Percentiles rank a stretch among this genome's conserved stretches.
Conservation (phyloP, 257 asterid species). For the Gynochthodes officinalis region DNA sequence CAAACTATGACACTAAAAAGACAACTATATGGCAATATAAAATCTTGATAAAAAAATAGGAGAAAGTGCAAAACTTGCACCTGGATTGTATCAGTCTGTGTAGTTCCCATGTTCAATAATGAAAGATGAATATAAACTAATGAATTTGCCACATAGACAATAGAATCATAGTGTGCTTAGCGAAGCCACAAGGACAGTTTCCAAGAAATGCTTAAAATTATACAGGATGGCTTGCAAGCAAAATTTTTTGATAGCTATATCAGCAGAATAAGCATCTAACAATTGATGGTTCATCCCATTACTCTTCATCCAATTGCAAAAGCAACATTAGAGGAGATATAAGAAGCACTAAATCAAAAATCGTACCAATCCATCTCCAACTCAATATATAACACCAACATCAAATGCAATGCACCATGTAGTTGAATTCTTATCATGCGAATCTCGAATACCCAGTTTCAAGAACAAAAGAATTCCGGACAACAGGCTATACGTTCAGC, state of each 20-base stretch:
- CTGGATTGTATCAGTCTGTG: no score
- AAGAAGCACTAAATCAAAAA: not conserved
- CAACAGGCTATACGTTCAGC: no score
- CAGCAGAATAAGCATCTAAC: not conserved
- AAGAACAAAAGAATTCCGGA: not conserved
- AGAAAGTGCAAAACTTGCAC: no score
- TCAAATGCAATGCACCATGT: not conserved
- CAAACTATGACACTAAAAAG: no score
- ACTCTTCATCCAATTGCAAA: not conserved
- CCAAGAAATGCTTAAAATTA: not conserved
- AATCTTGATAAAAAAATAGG: no score
- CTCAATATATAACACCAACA: not conserved
- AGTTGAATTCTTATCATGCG: no score
- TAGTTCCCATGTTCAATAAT: not conserved
- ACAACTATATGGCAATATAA: no score
- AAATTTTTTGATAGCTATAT: no score
- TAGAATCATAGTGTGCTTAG: not conserved
- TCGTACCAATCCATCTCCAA: not conserved
- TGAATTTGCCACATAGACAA: not conserved
- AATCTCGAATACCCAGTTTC: not conserved
- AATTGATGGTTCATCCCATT: not conserved
- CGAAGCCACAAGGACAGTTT: not conserved
- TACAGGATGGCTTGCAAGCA: not conserved
- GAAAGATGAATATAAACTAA: not conserved
- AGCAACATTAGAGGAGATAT: not conserved